Evolutionary conservation across 768 basidiomycete genomes (phyloP).

Genomic region (Auriculariales sp.): DNA sequence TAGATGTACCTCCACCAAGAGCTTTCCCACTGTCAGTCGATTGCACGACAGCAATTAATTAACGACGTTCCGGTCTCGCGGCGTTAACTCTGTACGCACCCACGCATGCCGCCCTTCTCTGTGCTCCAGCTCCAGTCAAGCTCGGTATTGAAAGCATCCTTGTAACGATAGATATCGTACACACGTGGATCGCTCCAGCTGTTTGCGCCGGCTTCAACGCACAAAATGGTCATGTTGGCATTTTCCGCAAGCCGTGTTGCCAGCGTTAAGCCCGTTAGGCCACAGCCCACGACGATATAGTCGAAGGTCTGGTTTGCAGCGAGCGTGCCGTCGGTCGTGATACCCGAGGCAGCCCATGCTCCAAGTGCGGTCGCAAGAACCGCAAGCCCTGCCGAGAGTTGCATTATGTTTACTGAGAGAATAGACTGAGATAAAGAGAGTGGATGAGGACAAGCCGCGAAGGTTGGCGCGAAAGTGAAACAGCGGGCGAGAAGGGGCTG

Average conservation of each 20-base stretch:
- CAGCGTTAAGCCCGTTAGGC: constrained; percentile 32
- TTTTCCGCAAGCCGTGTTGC: constrained; percentile 34
- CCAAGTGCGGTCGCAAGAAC: neutral
- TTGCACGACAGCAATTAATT: neutral
- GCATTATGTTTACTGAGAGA: neutral
- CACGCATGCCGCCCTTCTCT: constrained; percentile 24
- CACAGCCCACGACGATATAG: constrained; percentile 25
- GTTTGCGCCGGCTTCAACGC: constrained; percentile 39
- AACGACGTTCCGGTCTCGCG: constrained; percentile 7
- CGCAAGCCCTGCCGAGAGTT: neutral
- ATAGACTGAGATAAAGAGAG: too few species aligned
- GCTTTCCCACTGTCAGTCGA: constrained; percentile 2
- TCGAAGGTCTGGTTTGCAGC: constrained; percentile 11
- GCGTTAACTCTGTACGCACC: neutral
- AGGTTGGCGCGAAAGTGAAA: too few species aligned
- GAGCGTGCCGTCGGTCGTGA: constrained; percentile 3
- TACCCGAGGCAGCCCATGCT: neutral
- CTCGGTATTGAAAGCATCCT: constrained; percentile 24
- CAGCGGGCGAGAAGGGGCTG: too few species aligned
- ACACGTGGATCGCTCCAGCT: constrained; percentile 28
- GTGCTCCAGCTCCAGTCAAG: constrained; percentile 34
- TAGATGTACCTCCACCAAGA: constrained; percentile 4
- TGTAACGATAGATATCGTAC: constrained; percentile 31
- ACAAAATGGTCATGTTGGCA: constrained; percentile 24
- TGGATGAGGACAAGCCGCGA: too few species aligned